Evolutionary conservation across 1,139 yeast genomes (phyloP).

Genomic region (Magnusiomyces sp.): DNA sequence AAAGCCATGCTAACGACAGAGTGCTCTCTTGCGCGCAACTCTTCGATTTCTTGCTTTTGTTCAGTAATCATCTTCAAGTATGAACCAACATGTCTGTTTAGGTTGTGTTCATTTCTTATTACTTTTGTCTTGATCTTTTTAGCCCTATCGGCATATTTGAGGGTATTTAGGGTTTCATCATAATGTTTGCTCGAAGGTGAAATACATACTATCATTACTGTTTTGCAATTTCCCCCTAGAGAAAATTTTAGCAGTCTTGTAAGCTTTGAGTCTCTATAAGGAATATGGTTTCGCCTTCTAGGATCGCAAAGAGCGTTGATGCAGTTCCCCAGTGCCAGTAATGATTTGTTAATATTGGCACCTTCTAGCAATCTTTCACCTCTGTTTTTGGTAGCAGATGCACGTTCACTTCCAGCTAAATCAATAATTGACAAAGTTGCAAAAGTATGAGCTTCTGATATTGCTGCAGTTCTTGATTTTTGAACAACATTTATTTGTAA

Average conservation of each 20-base stretch:
- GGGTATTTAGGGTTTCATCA: conserved; percentile 84
- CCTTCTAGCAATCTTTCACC: conserved; percentile 81
- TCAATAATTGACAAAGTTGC: conserved; percentile 84
- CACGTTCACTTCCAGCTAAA: conserved; percentile 91
- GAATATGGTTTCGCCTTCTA: conserved; percentile 62
- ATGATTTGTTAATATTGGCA: conserved; percentile 81
- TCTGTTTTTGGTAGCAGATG: conserved; percentile 76
- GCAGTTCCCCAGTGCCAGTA: conserved; percentile 86
- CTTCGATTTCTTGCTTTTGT: conserved; percentile 70
- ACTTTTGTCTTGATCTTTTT: conserved; percentile 82
- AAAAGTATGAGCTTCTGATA: conserved; percentile 59
- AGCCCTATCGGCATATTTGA: conserved; percentile 86
- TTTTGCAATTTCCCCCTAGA: conserved; percentile 89
- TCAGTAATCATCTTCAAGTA: conserved; percentile 80
- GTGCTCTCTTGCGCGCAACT: conserved; percentile 49
- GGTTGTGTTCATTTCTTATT: conserved; percentile 62
- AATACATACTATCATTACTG: conserved; percentile 91
- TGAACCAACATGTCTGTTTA: conserved; percentile 81
- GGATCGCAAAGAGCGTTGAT: conserved; percentile 84
- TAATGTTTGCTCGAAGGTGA: conserved; percentile 81
- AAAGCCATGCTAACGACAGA: conserved; percentile 33
- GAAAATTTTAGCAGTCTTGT: conserved; percentile 82
- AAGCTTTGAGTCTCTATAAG: conserved; percentile 82
- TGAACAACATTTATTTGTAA: conserved; percentile 70
- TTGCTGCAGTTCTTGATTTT: conserved; percentile 50